These are phyloP conservation scores for Ilyonectria destructans DNA, from an alignment of 2,329 filamentous ascomycete species.

Conservation along the genomic window DNA sequence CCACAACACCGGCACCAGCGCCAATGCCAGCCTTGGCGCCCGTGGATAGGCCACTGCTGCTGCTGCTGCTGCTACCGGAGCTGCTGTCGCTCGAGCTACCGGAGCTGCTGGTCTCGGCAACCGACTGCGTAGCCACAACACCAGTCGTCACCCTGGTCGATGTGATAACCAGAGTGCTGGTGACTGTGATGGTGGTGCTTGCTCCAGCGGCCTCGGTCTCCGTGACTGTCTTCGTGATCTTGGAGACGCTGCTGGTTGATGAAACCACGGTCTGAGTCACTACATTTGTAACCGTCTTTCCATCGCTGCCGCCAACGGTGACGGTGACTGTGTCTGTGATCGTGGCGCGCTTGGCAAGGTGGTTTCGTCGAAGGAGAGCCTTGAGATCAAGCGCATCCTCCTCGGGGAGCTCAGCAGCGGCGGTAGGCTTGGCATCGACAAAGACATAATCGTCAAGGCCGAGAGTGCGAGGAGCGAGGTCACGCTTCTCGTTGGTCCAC, in stretches of 20 bases:
- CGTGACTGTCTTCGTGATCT: slow-evolving; percentile 52
- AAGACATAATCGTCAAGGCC: slow-evolving; percentile 28
- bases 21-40: slow-evolving; percentile 64
- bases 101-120: slow-evolving; percentile 35
- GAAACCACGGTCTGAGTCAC: slow-evolving; percentile 52
- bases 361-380: slow-evolving; percentile 39
- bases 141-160: slow-evolving; percentile 54
- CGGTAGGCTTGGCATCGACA: slow-evolving; percentile 40
- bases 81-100: slow-evolving; percentile 25
- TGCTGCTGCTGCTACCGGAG: slow-evolving; percentile 33
- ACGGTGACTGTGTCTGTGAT: slow-evolving; percentile 54
- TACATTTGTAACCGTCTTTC: slow-evolving; percentile 49
- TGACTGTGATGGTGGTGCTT: slow-evolving; percentile 57
- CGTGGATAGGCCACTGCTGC: slow-evolving; percentile 55
- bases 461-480: slow-evolving; percentile 50
- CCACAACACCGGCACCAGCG: slow-evolving; percentile 57
- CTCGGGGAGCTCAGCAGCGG: slow-evolving; percentile 34
- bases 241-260: slow-evolving; percentile 51
- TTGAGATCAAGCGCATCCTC: slow-evolving; percentile 37
- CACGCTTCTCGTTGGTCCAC: slow-evolving; percentile 54
- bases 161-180: slow-evolving; percentile 56
- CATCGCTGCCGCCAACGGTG: slow-evolving; percentile 45
- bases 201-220: slow-evolving; percentile 55
- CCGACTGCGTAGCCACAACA: slow-evolving; percentile 49
- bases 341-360: slow-evolving; percentile 55